These are phyloP conservation scores for Pneumocystis carinii DNA, from an alignment of 1,139 yeast species.

Conservation along the genomic window DNA sequence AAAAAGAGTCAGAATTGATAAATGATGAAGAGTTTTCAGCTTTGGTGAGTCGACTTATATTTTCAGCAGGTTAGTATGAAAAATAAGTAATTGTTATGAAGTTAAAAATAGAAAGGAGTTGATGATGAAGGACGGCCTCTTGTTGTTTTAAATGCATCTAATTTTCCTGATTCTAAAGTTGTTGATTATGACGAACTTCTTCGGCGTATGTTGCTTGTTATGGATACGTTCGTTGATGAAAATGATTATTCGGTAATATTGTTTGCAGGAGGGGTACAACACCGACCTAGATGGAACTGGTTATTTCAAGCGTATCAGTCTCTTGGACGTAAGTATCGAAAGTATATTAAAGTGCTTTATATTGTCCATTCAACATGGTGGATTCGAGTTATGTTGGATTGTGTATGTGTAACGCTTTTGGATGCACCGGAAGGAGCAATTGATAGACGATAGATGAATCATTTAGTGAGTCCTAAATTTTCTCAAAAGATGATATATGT, in stretches of 20 bases:
- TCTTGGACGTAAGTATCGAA: constrained; percentile 45
- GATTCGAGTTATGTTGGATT: constrained; percentile 62
- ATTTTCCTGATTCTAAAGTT: constrained; percentile 14
- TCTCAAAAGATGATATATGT: constrained; percentile 22
- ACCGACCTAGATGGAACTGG: constrained; percentile 51
- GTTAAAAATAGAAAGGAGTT: neutral
- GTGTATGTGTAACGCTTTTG: constrained; percentile 41
- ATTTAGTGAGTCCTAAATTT: constrained; percentile 5
- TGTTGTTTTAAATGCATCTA: constrained; percentile 13
- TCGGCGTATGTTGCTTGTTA: constrained; percentile 13
- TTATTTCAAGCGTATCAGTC: constrained; percentile 59
- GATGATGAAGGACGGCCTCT: constrained; percentile 6
- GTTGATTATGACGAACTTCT: constrained; percentile 14
- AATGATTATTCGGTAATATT: constrained; percentile 49
- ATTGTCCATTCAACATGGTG: constrained; percentile 90
- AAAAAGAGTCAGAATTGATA: neutral
- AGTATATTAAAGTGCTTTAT: constrained; percentile 46
- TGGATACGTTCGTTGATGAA: constrained; percentile 16
- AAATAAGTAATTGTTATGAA: neutral
- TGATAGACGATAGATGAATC: constrained; percentile 22
- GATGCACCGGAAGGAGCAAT: constrained; percentile 23
- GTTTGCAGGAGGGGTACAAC: constrained; percentile 61
- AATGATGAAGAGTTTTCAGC: neutral
- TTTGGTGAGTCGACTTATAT: neutral
- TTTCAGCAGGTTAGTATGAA: neutral